Evolutionary conservation across 2,329 filamentous ascomycete genomes (phyloP).

Genomic region (Dendryphion nanum): DNA sequence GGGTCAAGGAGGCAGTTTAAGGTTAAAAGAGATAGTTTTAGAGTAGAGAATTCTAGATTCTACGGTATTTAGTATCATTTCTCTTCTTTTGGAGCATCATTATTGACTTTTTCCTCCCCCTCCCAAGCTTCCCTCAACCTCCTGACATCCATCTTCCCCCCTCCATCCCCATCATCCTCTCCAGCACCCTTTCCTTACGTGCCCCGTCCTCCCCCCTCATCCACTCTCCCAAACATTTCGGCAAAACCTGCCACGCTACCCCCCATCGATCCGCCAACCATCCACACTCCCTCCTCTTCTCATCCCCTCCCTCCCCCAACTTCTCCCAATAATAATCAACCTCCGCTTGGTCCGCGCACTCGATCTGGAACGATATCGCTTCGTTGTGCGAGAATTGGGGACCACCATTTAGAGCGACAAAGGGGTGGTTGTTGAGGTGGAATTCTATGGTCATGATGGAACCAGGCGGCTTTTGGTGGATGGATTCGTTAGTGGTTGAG

Average conservation of each 20-base stretch:
- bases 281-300: slow-evolving; percentile 40
- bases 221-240: slow-evolving; percentile 37
- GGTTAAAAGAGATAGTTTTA: too few species aligned
- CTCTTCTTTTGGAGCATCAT: too few species aligned
- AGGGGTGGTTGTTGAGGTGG: slow-evolving; percentile 40
- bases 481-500: slow-evolving; percentile 26
- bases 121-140: slow-evolving; percentile 31
- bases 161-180: slow-evolving; percentile 45
- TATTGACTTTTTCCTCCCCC: slow-evolving; percentile 7
- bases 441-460: slow-evolving; percentile 41
- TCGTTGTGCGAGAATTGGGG: slow-evolving; percentile 41
- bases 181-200: slow-evolving; percentile 28
- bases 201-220: slow-evolving; percentile 36
- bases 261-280: slow-evolving; percentile 50
- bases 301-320: slow-evolving; percentile 43
- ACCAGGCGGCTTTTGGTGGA: slow-evolving; percentile 31
- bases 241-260: slow-evolving; percentile 50
- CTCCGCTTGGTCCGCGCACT: slow-evolving; percentile 48
- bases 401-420: slow-evolving; percentile 47
- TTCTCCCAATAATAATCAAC: slow-evolving; percentile 50
- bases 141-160: slow-evolving; percentile 46
- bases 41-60: too few species aligned
- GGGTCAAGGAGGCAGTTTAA: too few species aligned
- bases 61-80: too few species aligned
- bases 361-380: slow-evolving; percentile 46